phyloP scores from a whole-genome alignment of 768 basidiomycete species.

The Holtermannia corniformis region DNA sequence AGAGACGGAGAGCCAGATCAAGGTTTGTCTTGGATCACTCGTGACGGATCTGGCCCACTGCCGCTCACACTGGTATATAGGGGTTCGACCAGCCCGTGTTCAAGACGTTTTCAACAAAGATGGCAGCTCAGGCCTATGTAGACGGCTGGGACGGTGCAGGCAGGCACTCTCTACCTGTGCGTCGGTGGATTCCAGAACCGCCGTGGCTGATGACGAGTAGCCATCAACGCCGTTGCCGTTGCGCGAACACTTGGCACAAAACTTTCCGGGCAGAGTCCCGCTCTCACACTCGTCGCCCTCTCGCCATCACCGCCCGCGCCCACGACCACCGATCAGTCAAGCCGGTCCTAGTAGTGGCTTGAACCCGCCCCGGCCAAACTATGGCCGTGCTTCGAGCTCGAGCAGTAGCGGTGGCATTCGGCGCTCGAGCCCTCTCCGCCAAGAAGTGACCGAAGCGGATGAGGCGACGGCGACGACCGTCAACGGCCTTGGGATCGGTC shows the following conservation, averaged over 20 bases:
- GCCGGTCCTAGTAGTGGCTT: not conserved
- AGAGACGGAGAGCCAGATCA: slow-evolving; percentile 27
- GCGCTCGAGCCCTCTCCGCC: slow-evolving; percentile 33
- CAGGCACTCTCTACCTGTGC: slow-evolving; percentile 28
- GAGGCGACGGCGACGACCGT: slow-evolving; percentile 1
- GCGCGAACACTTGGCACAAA: slow-evolving; percentile 34
- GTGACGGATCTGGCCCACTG: too few species aligned
- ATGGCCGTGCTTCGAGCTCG: slow-evolving; percentile 7
- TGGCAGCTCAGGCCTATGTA: slow-evolving; percentile 36
- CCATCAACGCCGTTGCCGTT: slow-evolving; percentile 24
- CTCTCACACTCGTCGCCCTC: slow-evolving; percentile 17
- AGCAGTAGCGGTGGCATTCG: slow-evolving; percentile 6
- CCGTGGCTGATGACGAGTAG: slow-evolving; percentile 3
- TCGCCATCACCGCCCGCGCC: slow-evolving; percentile 6
- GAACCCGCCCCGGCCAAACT: slow-evolving; percentile 12
- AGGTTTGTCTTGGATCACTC: slow-evolving; percentile 18
- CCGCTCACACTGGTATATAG: not conserved
- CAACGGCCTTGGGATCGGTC: not conserved
- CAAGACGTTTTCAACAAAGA: slow-evolving; percentile 34
- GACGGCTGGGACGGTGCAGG: slow-evolving; percentile 30
- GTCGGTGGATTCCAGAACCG: not conserved
- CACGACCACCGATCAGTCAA: not conserved
- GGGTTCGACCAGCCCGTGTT: slow-evolving; percentile 5
- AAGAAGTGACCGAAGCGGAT: slow-evolving; percentile 31
- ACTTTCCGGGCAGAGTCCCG: slow-evolving; percentile 27